These are phyloP conservation scores for Melampsora americana DNA, from an alignment of 1,284 basidiomycete species.

Conservation along the genomic window DNA sequence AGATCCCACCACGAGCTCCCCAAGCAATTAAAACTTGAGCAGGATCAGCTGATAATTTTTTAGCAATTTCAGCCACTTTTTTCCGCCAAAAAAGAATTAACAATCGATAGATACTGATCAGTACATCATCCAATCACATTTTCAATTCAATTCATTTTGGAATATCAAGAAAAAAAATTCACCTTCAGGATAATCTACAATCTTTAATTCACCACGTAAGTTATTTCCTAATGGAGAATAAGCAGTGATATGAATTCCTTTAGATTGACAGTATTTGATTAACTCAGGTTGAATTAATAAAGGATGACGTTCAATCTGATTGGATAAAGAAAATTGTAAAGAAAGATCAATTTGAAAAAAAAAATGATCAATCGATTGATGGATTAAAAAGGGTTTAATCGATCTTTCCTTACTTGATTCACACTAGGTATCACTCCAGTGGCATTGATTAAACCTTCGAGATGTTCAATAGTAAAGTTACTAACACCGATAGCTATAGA, in stretches of 20 bases:
- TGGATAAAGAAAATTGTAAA: not conserved
- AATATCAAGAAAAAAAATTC: too few relatives aligned
- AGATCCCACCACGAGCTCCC: slow-evolving; percentile 48
- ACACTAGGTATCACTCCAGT: slow-evolving; percentile 53
- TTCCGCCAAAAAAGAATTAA: too few relatives aligned
- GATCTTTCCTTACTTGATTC: slow-evolving; percentile 52
- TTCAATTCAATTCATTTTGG: too few relatives aligned
- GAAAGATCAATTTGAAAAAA: not conserved
- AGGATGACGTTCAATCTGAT: slow-evolving; percentile 43
- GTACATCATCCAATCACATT: too few relatives aligned
- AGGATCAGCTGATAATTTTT: slow-evolving; percentile 51
- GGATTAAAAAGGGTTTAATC: too few relatives aligned
- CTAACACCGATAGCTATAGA: slow-evolving; percentile 48
- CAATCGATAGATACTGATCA: too few relatives aligned
- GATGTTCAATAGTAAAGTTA: slow-evolving; percentile 51
- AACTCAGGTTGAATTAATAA: slow-evolving; percentile 38
- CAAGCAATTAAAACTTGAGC: slow-evolving; percentile 54
- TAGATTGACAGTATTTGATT: slow-evolving; percentile 24
- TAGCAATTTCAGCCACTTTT: slow-evolving; percentile 50
- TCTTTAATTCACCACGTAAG: slow-evolving; percentile 44
- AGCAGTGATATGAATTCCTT: slow-evolving; percentile 53
- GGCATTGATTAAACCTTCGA: slow-evolving; percentile 52
- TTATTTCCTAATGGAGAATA: slow-evolving; percentile 57
- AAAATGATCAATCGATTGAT: not conserved
- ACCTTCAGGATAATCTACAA: slow-evolving; percentile 44